Evolutionary conservation across 192 early-diverging fungal species (phyloP).

Genomic region (Pilaira anomala): DNA sequence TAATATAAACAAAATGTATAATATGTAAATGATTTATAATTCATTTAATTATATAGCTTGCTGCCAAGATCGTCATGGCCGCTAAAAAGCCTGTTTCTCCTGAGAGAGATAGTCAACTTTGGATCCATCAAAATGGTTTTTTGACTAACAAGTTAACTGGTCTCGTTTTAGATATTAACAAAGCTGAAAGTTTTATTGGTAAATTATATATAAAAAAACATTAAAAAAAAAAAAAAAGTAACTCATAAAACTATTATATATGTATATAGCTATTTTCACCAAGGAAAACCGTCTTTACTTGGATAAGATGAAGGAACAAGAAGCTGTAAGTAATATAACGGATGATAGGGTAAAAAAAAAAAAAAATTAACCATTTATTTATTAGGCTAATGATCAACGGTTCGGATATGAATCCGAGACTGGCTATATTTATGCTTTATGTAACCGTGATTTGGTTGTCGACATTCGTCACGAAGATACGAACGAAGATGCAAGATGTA

Average conservation of each 20-base stretch:
- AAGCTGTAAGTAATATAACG: constrained; percentile 16
- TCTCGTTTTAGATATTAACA: constrained; percentile 30
- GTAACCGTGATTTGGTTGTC: constrained; percentile 16
- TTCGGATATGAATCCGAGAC: constrained; percentile 30
- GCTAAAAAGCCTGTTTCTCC: constrained; percentile 10
- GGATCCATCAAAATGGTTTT: constrained; percentile 32
- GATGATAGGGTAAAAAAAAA: not conserved
- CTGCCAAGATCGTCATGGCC: constrained; percentile 16
- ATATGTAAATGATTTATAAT: not conserved
- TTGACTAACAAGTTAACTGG: constrained; percentile 33
- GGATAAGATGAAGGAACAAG: constrained; percentile 32
- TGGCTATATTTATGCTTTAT: constrained; percentile 25
- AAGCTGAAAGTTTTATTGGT: constrained; percentile 28
- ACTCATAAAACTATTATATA: too few relatives aligned
- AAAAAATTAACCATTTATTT: not conserved
- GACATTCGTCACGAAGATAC: constrained; percentile 18
- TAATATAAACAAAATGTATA: not conserved
- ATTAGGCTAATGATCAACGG: constrained; percentile 32
- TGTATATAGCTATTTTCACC: constrained; percentile 31
- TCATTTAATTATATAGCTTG: too few relatives aligned
- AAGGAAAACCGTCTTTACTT: constrained; percentile 23
- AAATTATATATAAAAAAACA: too few relatives aligned
- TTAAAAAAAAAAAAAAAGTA: not conserved
- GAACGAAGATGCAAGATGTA: constrained; percentile 18
- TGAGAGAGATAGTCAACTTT: constrained; percentile 33